Percentiles rank a stretch among this genome's conserved stretches.
Conservation (phyloP, 2,329 filamentous ascomycete genomes). For the Dothidotthia symphoricarpi region DNA sequence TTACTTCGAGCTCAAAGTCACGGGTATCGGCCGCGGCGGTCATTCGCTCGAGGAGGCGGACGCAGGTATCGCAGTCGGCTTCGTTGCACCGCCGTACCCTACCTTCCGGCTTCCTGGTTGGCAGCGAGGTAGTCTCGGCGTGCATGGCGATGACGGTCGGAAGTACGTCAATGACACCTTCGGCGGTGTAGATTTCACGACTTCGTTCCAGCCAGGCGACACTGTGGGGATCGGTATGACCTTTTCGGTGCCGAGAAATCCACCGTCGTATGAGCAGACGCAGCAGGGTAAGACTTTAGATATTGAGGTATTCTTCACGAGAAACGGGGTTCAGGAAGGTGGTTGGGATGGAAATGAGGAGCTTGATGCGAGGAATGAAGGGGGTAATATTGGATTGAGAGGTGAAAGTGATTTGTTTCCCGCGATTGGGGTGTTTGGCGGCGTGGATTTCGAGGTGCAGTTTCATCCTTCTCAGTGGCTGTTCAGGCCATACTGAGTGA, state of each 20-base stretch:
- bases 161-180: slow-evolving; percentile 72
- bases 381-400: slow-evolving; percentile 63
- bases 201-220: slow-evolving; percentile 62
- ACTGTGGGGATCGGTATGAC: slow-evolving; percentile 71
- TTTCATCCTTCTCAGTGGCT: slow-evolving; percentile 61
- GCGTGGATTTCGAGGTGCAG: slow-evolving; percentile 65
- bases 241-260: slow-evolving; percentile 47
- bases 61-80: slow-evolving; percentile 66
- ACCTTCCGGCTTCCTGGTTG: slow-evolving; percentile 76
- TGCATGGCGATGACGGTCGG: slow-evolving; percentile 79
- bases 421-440: slow-evolving; percentile 68
- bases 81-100: slow-evolving; percentile 71
- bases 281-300: slow-evolving; percentile 39
- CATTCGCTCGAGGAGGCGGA: slow-evolving; percentile 42
- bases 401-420: slow-evolving; percentile 70
- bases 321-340: slow-evolving; percentile 59
- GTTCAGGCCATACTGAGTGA: slow-evolving; percentile 39
- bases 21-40: slow-evolving; percentile 41
- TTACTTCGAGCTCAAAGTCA: slow-evolving; percentile 70
- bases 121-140: slow-evolving; percentile 71
- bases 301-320: slow-evolving; percentile 68
- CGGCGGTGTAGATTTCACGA: slow-evolving; percentile 69
- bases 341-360: slow-evolving; percentile 75
- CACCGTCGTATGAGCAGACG: slow-evolving; percentile 35
- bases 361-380: slow-evolving; percentile 63